Base-by-base conservation (phyloP, 2,329 filamentous ascomycete genomes). In the Ustulina deusta region DNA sequence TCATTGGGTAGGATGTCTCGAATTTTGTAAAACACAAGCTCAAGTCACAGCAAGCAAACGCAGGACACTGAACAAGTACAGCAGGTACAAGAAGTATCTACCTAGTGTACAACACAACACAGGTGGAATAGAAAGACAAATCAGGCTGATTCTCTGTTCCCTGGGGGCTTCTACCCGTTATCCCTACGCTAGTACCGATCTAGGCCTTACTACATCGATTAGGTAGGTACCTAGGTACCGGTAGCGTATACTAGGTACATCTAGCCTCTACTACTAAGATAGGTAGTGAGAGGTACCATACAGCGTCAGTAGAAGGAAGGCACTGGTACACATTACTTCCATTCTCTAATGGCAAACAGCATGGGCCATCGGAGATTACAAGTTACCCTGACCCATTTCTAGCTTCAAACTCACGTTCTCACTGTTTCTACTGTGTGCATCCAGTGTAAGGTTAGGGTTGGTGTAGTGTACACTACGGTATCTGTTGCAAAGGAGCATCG, bases 331-430 rank as follows among this genome's bases (percentile, higher is more conserved):
- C 22, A 11, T 20, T n/a, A 17, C 40, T 44, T 27, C 46, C 10
- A 4, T 22, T 15, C 29, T 49, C 40, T 6, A 9, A n/a, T 32
- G 27, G n/a, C 17, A 25, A 11, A 52, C 46, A 67, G 61, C 65
- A 63, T 67, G 65, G 65, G 65, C 65, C 65, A 60, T 13, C 65
- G 65, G 65, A 68, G 61, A 68, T 68, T 68, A 57, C 65, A 61
- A 60, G 42, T 55, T 64, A 25, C 49, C 61, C 36, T 49, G 44
- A 51, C 61, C 61, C 61, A 56, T 60, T 36, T 68, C 40, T 61
- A 46, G n/a, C 34, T 56, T n/a, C 54, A 11, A 44, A 56, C 3
- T 32, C 15, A 22, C n/a, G 13, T 29, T 56, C 52, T 56, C 22
- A 40, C 22, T 22, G 13, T 13, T 38, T 25, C 29, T 36, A 34